Evolutionary conservation across 2,329 filamentous ascomycete species (phyloP), one percentile per base, ranked within the genome.

Genomic region (Cladosporium sp.): DNA sequence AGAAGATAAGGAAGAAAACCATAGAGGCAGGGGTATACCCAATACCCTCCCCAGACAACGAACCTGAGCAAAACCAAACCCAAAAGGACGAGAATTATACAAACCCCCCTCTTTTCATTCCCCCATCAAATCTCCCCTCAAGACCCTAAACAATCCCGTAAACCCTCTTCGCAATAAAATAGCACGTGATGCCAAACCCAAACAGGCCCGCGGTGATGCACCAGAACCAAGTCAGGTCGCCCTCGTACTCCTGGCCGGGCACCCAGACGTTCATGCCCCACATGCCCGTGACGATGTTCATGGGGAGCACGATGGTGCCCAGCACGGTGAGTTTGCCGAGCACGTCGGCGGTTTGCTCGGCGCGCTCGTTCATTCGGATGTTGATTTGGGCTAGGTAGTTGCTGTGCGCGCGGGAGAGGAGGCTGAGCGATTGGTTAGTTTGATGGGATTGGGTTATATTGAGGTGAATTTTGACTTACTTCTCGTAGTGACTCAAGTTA

Each of bases 341-440:
- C 1, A 96, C 90, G 66, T 99, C 92, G 36, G 90, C 89, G 1
- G 93, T 99, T 72, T 95, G 85, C 69, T 99, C 92, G 67, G 95
- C 89, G 41, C 93, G 85, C 74, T 97, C 92, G 70, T 96, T 96
- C 92, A 97, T 97, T 63, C 90, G 84, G 62, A 97, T 96, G 70
- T 96, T 97, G 73, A 99, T 96, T 68, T 99, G 93, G 1, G 93
- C 93, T n/a, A 99, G 86, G 67, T 99, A 99, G 68, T 97, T 99
- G 65, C 84, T 88, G 64, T 99, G 93, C 11, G 91, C 91, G 51
- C 93, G 83, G 42, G 89, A 89, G 22, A 99, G 79, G 43, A 99
- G 88, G 64, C 89, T 93, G 58, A 3, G 13, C 24, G 13, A 3
- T 43, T 17, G 36, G 52, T 65, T 43, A 67, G 57, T 42, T 41